Evolutionary conservation across 2,329 filamentous ascomycete genomes (phyloP), one percentile per base, ranked within the genome.

Genomic region (Pseudonectria buxi): DNA sequence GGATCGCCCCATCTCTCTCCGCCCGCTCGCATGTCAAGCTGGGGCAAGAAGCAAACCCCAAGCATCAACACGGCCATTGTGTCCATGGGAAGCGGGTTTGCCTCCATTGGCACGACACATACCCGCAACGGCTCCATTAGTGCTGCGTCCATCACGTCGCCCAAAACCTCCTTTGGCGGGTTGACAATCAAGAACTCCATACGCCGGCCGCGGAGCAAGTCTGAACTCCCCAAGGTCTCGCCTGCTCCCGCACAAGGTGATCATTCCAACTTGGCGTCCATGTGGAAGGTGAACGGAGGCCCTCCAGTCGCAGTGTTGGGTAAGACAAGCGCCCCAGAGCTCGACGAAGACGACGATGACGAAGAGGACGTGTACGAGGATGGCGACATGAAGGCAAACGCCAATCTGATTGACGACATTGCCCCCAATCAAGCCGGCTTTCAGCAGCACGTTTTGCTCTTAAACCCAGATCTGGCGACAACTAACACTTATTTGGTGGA

Each of bases 341-440:
- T 41, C 10, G 69, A 71, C 3, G 66, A 68, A 1, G 73, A 74
- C 3, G 76, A 82, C 1, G 76, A 82, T 3, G 75, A 80, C 2
- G 77, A 81, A 2, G 70, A 74, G 10, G 71, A 72, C 3, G 44
- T 55, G 5, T 55, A 60, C 24, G 76, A 81, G 26, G 81, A 83
- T 26, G 67, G 68, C 22, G 76, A 79, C 6, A 61, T 81, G 43
- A 76, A 72, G 31, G 72, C 76, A 54, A 77, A 83, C 31, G 69
- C 80, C 26, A 74, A 80, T 40, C 63, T 77, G 11, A 76, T 78
- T 24, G 77, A 86, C 46, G 70, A 74, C 9, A 83, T 90, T 41
- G 72, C 78, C 9, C 84, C 88, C 1, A 88, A 78, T 13, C 63
- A 81, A 15, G 74, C 80, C 40, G 88, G 88, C 0, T 95, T 95